phyloP scores from a whole-genome alignment of 2,329 filamentous ascomycete genomes.

The Colletotrichum tamarilloi region DNA sequence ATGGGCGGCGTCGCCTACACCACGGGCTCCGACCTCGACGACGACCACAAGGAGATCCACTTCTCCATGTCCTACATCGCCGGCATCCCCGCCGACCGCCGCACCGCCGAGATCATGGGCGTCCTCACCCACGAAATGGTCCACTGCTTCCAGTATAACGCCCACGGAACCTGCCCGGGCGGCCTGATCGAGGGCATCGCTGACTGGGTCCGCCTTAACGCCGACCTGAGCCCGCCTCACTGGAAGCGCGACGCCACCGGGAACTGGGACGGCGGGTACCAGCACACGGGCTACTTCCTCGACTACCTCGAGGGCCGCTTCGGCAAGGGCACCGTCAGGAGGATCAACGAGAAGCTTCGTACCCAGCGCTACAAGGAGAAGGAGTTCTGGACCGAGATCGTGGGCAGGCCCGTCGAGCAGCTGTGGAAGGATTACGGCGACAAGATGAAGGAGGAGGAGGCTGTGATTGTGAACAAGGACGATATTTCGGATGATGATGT shows the following conservation, averaged over 20 bases:
- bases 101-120: conserved; percentile 76
- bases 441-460: conserved; percentile 39
- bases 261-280: conserved; percentile 90
- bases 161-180: conserved; percentile 68
- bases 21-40: conserved; percentile 80
- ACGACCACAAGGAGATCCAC: conserved; percentile 93
- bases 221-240: conserved; percentile 80
- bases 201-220: conserved; percentile 88
- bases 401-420: conserved; percentile 72
- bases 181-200: conserved; percentile 92
- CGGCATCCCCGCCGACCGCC: conserved; percentile 55
- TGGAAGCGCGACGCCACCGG: conserved; percentile 73
- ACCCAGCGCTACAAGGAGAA: conserved; percentile 72
- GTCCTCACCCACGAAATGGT: conserved; percentile 94
- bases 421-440: conserved; percentile 80
- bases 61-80: conserved; percentile 82
- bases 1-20: conserved; percentile 93
- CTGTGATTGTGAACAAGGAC: conserved; percentile 39
- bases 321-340: conserved; percentile 68
- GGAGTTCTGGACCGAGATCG: conserved; percentile 74
- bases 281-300: conserved; percentile 91
- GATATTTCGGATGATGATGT: conserved; percentile 37
- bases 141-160: conserved; percentile 91
- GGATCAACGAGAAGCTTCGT: conserved; percentile 75
- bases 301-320: conserved; percentile 82